phyloP scores from a whole-genome alignment of 768 basidiomycete genomes.

The Boletus tylopilopsis region DNA sequence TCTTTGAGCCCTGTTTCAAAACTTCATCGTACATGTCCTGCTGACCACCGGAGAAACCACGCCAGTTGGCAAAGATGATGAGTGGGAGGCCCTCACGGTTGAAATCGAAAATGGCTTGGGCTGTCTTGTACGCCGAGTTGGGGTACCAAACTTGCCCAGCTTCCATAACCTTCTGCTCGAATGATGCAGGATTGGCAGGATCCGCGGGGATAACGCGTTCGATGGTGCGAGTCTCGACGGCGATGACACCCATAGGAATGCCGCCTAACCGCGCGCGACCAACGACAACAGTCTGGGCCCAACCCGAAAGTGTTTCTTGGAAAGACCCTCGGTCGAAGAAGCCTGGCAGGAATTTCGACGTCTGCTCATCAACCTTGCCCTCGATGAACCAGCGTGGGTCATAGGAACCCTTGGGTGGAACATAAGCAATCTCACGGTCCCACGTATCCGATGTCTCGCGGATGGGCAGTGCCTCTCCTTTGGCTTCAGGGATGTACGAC shows the following conservation, averaged over 20 bases:
- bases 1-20: slow-evolving; percentile 95
- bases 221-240: slow-evolving; percentile 95
- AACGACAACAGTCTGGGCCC: slow-evolving; percentile 98
- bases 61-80: slow-evolving; percentile 99
- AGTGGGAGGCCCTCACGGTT: slow-evolving; percentile 94
- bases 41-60: slow-evolving; percentile 99
- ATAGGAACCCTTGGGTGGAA: slow-evolving; percentile 90
- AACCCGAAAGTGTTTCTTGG: slow-evolving; percentile 98
- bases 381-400: slow-evolving; percentile 98
- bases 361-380: slow-evolving; percentile 84
- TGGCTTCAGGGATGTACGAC: slow-evolving; percentile 85
- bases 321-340: slow-evolving; percentile 98
- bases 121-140: slow-evolving; percentile 98
- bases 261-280: slow-evolving; percentile 96
- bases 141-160: slow-evolving; percentile 99
- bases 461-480: slow-evolving; percentile 77
- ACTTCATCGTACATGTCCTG: slow-evolving; percentile 99
- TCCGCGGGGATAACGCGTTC: slow-evolving; percentile 97
- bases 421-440: slow-evolving; percentile 91
- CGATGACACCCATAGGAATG: slow-evolving; percentile 96
- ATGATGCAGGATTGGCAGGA: slow-evolving; percentile 93
- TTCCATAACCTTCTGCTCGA: slow-evolving; percentile 98
- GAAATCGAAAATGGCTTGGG: slow-evolving; percentile 98
- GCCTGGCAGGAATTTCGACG: slow-evolving; percentile 74
- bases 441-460: slow-evolving; percentile 70